Conservation (phyloP, 495 filamentous ascomycete genomes). For the Penicillium coprophilum region DNA sequence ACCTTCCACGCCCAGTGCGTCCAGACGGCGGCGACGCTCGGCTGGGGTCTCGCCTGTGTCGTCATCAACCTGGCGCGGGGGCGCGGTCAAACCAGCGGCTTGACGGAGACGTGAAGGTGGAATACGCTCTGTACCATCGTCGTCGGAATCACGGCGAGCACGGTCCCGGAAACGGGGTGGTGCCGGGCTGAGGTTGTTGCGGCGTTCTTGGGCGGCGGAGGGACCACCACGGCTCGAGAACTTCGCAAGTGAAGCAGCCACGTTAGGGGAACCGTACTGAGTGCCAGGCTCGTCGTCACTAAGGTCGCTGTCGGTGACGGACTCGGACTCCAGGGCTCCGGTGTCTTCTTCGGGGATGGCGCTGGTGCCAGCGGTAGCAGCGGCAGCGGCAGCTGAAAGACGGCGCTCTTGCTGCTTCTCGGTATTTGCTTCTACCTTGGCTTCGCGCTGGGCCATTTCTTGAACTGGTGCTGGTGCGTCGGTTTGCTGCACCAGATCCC, state of each 20-base stretch:
- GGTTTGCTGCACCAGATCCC: conserved; percentile 66
- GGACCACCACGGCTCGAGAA: conserved; percentile 32
- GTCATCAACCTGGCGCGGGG: conserved; percentile 32
- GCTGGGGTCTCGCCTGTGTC: conserved; percentile 75
- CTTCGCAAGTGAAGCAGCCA: conserved; percentile 45
- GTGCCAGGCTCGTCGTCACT: conserved; percentile 27
- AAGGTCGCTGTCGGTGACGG: conserved; percentile 31
- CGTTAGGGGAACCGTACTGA: conserved; percentile 41
- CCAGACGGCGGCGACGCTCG: conserved; percentile 77
- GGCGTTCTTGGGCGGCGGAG: conserved; percentile 52
- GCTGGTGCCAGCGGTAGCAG: conserved; percentile 12
- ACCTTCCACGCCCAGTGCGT: conserved; percentile 70
- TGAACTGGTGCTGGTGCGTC: conserved; percentile 61
- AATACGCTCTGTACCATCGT: conserved; percentile 57
- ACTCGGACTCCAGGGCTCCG: conserved; percentile 28
- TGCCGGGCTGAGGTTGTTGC: conserved; percentile 38
- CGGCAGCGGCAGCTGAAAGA: conserved; percentile 24
- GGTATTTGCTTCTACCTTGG: conserved; percentile 30
- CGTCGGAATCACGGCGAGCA: conserved; percentile 52
- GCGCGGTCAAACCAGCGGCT: conserved; percentile 34
- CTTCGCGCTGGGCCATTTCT: conserved; percentile 52
- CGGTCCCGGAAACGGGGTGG: conserved; percentile 29
- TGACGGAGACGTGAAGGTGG: conserved; percentile 45
- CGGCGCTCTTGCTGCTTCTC: conserved; percentile 33
- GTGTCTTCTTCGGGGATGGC: conserved; percentile 23